Conservation (phyloP, 352 stramenopile species). For the Phytophthora pini region DNA sequence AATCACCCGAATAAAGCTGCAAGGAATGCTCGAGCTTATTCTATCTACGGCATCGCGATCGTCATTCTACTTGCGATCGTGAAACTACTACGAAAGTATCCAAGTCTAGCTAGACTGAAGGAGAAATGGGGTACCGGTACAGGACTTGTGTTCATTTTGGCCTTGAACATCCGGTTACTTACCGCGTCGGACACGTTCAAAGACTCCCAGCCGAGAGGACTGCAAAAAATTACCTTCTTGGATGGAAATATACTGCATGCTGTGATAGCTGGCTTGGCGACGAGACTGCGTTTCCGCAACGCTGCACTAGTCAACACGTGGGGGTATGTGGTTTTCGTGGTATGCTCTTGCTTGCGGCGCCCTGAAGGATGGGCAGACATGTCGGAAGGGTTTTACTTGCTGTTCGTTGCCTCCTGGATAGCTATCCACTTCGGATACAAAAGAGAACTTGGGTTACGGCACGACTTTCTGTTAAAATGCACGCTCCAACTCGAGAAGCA, state of each 20-base stretch:
- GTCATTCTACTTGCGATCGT: constrained; percentile 30
- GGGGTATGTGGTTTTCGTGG: constrained; percentile 47
- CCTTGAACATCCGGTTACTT: constrained; percentile 56
- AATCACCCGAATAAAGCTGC: constrained; percentile 5
- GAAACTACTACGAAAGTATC: constrained; percentile 42
- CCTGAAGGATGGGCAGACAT: constrained; percentile 45
- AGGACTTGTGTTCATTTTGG: constrained; percentile 43
- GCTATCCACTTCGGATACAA: constrained; percentile 68
- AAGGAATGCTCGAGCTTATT: constrained; percentile 42
- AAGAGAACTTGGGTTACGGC: constrained; percentile 62
- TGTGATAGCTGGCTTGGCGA: constrained; percentile 60
- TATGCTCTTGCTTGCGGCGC: constrained; percentile 19
- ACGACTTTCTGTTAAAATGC: constrained; percentile 82
- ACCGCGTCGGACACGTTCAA: constrained; percentile 12
- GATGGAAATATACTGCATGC: constrained; percentile 62
- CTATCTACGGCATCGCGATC: constrained; percentile 41
- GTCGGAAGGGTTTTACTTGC: constrained; percentile 50
- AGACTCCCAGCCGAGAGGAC: constrained; percentile 8
- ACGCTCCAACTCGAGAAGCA: constrained; percentile 80
- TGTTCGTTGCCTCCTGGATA: constrained; percentile 38
- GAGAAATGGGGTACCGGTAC: constrained; percentile 37
- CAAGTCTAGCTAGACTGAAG: constrained; percentile 42
- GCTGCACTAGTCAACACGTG: constrained; percentile 50
- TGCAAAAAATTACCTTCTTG: constrained; percentile 39
- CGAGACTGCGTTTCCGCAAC: constrained; percentile 69